Evolutionary conservation across 768 basidiomycete species (phyloP), one percentile per base, ranked within the genome.

Genomic region (Ramaria sp.): DNA sequence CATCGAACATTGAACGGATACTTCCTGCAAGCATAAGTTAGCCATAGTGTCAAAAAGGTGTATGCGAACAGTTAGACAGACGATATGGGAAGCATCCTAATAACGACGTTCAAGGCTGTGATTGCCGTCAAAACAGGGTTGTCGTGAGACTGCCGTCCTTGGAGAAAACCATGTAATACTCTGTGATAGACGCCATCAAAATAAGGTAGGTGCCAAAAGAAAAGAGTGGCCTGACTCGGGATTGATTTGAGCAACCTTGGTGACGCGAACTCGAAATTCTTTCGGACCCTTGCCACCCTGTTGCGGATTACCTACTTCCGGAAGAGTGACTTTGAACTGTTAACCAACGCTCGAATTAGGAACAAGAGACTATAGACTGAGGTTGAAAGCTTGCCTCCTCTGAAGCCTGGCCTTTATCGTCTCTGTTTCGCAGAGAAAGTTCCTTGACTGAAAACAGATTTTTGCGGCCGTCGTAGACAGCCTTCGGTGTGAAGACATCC

Each of bases 391-490:
- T 58, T 60, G 77, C 84, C 69, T 81, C 83, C 58, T 75, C 73
- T 6, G 70, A 72, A 37, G 25, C 24, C 25, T 52, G 51, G 1
- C 36, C 36, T 18, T 57, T 62, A n/a, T 59, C 45, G 18, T 72
- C 69, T 0, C 61, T 65, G 1, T 71, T 73, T 27, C 77, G 78
- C 37, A 91, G 80, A 0, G 81, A 78, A 8, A 89, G 71, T 55
- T 76, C 72, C 37, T 76, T 71, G 13, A 78, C 68, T 22, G 82
- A 73, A 61, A 86, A 91, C 45, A 82, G 65, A 58, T 89, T 90
- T 66, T 88, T 90, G 39, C 85, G 74, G 0, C 88, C 88, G 56
- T 90, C 88, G 57, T 88, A 90, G 1, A 79, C 87, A 16, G 74
- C 82, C 13, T 74, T 78, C 9, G 85, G 86, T 2, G 78, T 85